Conservation (phyloP, 1,284 basidiomycete species). For the Xerocomus minutiporus region DNA sequence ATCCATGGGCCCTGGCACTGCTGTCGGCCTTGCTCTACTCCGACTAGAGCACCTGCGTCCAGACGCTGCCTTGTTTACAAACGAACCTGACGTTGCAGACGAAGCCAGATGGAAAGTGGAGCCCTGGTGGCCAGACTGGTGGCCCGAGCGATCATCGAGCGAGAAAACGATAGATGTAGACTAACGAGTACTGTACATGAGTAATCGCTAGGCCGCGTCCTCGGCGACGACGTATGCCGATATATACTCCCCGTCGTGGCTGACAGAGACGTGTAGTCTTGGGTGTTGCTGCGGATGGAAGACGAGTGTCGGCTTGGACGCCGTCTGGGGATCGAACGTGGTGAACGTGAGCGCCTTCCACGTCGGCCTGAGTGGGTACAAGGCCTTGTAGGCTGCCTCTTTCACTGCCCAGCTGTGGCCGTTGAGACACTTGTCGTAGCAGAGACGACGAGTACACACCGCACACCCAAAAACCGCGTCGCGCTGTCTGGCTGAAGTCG, state of each 20-base stretch:
- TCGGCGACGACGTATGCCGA: conserved; percentile 73
- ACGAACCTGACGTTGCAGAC: conserved; percentile 14
- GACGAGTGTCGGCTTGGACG: conserved; percentile 48
- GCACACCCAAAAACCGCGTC: conserved; percentile 57
- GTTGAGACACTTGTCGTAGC: neutral
- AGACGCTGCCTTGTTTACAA: conserved; percentile 15
- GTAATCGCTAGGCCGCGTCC: conserved; percentile 6
- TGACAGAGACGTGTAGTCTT: conserved; percentile 62
- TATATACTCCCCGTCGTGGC: conserved; percentile 83
- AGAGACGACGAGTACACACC: conserved; percentile 38
- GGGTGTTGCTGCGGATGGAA: conserved; percentile 37
- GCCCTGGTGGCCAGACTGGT: conserved; percentile 68
- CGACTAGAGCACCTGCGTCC: conserved; percentile 59
- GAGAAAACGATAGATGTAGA: conserved; percentile 21
- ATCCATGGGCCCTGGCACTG: conserved; percentile 22
- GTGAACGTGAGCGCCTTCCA: conserved; percentile 75
- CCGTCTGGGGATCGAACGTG: conserved; percentile 29
- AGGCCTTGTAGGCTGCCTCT: conserved; percentile 87
- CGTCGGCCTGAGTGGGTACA: conserved; percentile 64
- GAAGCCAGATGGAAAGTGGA: conserved; percentile 43
- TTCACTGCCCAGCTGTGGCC: conserved; percentile 75
- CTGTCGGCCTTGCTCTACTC: conserved; percentile 65
- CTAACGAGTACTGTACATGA: conserved; percentile 10
- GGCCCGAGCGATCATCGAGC: conserved; percentile 42
- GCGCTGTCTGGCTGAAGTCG: conserved; percentile 20